A percentile compares a stretch with the other conserved stretches of the same genome.
These are phyloP conservation scores for Sordariomycetes sp. DNA, from an alignment of 2,329 filamentous ascomycete genomes.

Conservation along the genomic window DNA sequence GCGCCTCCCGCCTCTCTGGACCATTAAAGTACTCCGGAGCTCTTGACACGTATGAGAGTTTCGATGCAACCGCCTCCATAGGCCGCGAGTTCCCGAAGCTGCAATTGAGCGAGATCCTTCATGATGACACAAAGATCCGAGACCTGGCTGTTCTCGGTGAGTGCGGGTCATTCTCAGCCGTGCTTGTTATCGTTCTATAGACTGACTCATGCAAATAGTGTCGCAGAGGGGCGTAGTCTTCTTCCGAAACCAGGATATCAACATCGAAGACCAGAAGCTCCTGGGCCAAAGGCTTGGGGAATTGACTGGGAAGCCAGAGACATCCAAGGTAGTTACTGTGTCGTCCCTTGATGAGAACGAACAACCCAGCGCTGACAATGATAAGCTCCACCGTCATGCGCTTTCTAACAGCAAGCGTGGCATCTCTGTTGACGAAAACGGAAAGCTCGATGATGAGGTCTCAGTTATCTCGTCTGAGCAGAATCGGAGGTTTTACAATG, in stretches of 20 bases:
- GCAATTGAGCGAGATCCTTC: slow-evolving; percentile 21
- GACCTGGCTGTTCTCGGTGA: slow-evolving; percentile 18
- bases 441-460: slow-evolving; percentile 48
- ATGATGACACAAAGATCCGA: slow-evolving; percentile 18
- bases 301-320: slow-evolving; percentile 43
- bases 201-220: slow-evolving; percentile 31
- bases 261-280: slow-evolving; percentile 54
- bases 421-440: slow-evolving; percentile 29
- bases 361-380: too few relatives aligned
- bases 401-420: slow-evolving; percentile 33
- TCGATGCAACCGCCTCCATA: slow-evolving; percentile 51
- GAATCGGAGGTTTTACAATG: slow-evolving; percentile 28
- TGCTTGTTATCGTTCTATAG: not conserved
- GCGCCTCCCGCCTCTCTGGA: slow-evolving; percentile 10
- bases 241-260: slow-evolving; percentile 53
- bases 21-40: slow-evolving; percentile 38
- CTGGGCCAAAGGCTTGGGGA: slow-evolving; percentile 50
- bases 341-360: too few relatives aligned
- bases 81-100: slow-evolving; percentile 43
- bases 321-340: slow-evolving; percentile 37
- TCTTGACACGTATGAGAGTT: slow-evolving; percentile 39
- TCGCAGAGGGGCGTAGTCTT: slow-evolving; percentile 61
- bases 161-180: not conserved
- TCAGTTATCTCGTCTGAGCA: slow-evolving; percentile 52
- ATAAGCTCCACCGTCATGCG: slow-evolving; percentile 34